These are phyloP conservation scores for Candida suzukii DNA, from an alignment of 805 yeast genomes.

Conservation along the genomic window DNA sequence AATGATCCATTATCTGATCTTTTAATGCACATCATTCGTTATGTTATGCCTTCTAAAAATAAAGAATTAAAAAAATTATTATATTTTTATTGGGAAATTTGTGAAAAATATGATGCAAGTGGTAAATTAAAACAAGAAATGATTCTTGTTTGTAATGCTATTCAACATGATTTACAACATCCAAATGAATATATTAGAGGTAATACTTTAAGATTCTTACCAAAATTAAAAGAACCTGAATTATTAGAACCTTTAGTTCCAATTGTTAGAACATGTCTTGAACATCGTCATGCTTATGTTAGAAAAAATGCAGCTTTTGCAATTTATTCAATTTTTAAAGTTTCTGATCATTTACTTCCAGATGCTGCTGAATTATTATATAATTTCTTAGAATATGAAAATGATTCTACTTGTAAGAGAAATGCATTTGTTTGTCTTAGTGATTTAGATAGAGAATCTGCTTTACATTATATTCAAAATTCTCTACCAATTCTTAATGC, in stretches of 20 bases:
- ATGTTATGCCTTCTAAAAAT: constrained; percentile 91
- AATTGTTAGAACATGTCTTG: constrained; percentile 82
- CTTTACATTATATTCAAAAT: constrained; percentile 74
- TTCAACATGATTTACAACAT: constrained; percentile 94
- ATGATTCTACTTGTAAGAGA: constrained; percentile 90
- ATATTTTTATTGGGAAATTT: constrained; percentile 96
- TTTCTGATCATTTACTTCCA: constrained; percentile 82
- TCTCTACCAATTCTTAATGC: constrained; percentile 51
- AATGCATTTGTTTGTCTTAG: constrained; percentile 90
- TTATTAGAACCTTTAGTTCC: constrained; percentile 93
- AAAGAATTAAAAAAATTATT: constrained; percentile 88
- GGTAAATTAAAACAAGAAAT: constrained; percentile 96
- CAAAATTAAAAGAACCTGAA: constrained; percentile 89
- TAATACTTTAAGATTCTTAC: constrained; percentile 83
- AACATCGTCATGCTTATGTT: constrained; percentile 96
- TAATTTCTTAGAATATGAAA: constrained; percentile 70
- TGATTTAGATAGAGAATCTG: constrained; percentile 75
- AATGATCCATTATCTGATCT: constrained; percentile 91
- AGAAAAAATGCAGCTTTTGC: constrained; percentile 96
- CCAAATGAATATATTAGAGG: constrained; percentile 97
- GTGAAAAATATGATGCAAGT: constrained; percentile 80
- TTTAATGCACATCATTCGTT: constrained; percentile 94
- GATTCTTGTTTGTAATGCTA: constrained; percentile 97
- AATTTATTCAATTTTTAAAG: constrained; percentile 71
- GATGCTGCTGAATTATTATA: constrained; percentile 87